Evolutionary conservation across 208 protist species (phyloP).

Genomic region (Leishmania major): DNA sequence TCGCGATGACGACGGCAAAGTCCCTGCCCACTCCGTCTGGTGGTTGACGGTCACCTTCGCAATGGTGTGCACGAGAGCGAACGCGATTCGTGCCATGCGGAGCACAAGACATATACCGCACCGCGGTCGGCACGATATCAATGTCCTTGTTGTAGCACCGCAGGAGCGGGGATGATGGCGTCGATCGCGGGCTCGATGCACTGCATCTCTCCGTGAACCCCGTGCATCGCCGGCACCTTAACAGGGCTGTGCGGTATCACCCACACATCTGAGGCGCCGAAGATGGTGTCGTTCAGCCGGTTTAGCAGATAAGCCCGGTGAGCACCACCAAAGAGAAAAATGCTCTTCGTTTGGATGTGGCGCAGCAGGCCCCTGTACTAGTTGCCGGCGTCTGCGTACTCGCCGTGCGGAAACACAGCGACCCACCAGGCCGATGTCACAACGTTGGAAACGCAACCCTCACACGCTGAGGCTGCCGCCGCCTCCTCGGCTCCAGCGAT

Average conservation of each 20-base stretch:
- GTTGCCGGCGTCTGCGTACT: constrained; percentile 29
- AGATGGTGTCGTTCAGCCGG: constrained; percentile 26
- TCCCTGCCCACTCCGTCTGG: constrained; percentile 28
- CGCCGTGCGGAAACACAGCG: constrained; percentile 32
- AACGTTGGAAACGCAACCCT: constrained; percentile 10
- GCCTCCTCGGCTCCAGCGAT: constrained; percentile 13
- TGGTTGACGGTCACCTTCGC: constrained; percentile 19
- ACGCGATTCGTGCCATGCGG: constrained; percentile 23
- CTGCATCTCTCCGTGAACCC: constrained; percentile 35
- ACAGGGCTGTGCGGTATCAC: constrained; percentile 25
- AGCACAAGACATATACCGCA: constrained; percentile 27
- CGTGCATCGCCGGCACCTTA: constrained; percentile 21
- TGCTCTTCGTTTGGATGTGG: constrained; percentile 23
- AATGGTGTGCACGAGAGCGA: constrained; percentile 12
- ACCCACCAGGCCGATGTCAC: constrained; percentile 17
- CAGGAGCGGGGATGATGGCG: constrained; percentile 33
- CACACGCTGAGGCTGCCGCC: constrained; percentile 6
- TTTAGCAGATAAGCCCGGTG: constrained; percentile 23
- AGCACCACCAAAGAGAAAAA: constrained; percentile 34
- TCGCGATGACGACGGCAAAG: constrained; percentile 36
- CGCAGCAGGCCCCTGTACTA: constrained; percentile 28
- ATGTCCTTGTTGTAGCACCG: constrained; percentile 28
- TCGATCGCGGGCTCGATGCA: constrained; percentile 34
- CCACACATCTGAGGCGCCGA: constrained; percentile 29
- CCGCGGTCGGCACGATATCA: constrained; percentile 30